Evolutionary conservation across 768 basidiomycete species (phyloP), one percentile per base, ranked within the genome.

Genomic region (Boletus sp.): DNA sequence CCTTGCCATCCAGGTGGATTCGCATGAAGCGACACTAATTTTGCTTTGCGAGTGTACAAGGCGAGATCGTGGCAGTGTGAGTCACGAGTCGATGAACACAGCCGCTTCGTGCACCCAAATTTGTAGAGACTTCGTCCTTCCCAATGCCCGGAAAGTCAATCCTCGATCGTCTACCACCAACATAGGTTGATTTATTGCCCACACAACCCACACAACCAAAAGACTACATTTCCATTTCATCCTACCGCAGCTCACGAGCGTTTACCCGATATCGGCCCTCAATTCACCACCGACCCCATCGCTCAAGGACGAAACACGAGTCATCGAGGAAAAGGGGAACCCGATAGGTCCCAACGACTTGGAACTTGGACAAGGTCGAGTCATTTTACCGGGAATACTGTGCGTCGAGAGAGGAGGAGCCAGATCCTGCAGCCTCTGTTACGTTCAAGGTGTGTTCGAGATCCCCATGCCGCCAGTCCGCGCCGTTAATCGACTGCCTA

Each of bases 251-350:
- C 82, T 97, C 63, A 85, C 84, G 33, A 90, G 90, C 28, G 85
- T 94, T 32, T 98, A 98, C 71, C 94, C 94, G 0, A 96, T 98
- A 69, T 90, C 89, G 30, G 84, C 87, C 2, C 64, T 86, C 86
- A n/a, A n/a, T n/a, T n/a, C n/a, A n/a, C n/a, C n/a, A n/a, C n/a
- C n/a, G n/a, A n/a, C n/a, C n/a, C n/a, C 87, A 1, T 81, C 82
- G 3, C 76, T 93, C 50, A 85, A 85, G 71, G 90, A 92, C 57
- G 92, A 95, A 76, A 90, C 90, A 73, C 77, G 80, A 55, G 82
- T 83, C n/a, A 86, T 89, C 40, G 89, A 92, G 72, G 86, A 87
- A 52, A 77, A 81, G 64, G 84, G 83, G 14, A 82, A 78, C 68
- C 75, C 78, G 1, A 66, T 68, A 40, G 74, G 63, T 7, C 54